Conservation (phyloP, 2,329 filamentous ascomycete genomes). For the Chaetomium globosum region DNA sequence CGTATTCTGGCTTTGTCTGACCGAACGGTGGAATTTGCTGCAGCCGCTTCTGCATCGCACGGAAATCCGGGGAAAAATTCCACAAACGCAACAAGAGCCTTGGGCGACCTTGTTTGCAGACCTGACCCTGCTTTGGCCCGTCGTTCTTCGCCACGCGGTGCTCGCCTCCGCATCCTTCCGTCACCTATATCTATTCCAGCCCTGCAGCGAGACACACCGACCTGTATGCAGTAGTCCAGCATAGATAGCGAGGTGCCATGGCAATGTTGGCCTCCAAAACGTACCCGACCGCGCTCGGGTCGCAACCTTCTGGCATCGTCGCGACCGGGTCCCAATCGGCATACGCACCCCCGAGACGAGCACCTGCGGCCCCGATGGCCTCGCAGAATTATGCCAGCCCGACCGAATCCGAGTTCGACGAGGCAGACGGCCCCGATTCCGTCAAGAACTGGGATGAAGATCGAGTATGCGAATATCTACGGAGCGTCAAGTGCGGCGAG, state of each 20-base stretch:
- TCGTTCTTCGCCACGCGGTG: slow-evolving; percentile 5
- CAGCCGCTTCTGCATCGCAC: slow-evolving; percentile 14
- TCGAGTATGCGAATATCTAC: slow-evolving; percentile 85
- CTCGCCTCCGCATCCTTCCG: background rate
- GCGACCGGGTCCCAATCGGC: slow-evolving; percentile 53
- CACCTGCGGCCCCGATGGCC: slow-evolving; percentile 52
- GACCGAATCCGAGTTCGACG: slow-evolving; percentile 90
- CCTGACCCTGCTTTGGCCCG: background rate
- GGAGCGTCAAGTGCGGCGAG: slow-evolving; percentile 87
- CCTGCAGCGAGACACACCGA: background rate
- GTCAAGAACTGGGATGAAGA: slow-evolving; percentile 90
- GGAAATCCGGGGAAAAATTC: slow-evolving; percentile 3
- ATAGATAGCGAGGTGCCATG: slow-evolving; percentile 51
- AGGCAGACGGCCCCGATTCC: slow-evolving; percentile 73
- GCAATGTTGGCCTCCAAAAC: slow-evolving; percentile 78
- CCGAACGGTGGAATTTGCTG: slow-evolving; percentile 2
- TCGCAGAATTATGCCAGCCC: slow-evolving; percentile 73
- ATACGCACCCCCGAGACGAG: slow-evolving; percentile 56
- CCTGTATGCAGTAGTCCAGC: slow-evolving; percentile 10
- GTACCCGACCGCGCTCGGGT: slow-evolving; percentile 62
- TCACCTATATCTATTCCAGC: background rate
- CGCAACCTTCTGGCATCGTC: slow-evolving; percentile 49
- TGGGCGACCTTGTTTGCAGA: background rate
- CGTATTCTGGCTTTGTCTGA: slow-evolving; percentile 21
- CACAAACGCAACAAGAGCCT: background rate